Evolutionary conservation across 2,329 filamentous ascomycete species (phyloP).

Genomic region (Aspergillus piperis): DNA sequence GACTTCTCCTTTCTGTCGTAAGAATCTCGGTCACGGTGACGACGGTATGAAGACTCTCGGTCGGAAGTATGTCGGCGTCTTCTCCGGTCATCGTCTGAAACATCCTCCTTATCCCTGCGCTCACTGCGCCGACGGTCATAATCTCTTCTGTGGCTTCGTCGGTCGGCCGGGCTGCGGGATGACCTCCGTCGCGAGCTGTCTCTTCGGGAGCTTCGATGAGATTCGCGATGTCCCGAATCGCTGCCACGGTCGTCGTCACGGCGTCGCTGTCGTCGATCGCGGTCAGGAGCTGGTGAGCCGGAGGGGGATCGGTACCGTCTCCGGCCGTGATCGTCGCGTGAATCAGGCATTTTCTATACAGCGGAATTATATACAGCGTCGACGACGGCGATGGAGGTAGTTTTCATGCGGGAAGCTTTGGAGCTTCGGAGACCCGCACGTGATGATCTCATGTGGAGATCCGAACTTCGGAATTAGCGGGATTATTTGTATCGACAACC

Average conservation of each 20-base stretch:
- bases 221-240: slow-evolving; percentile 30
- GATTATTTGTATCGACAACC: not conserved
- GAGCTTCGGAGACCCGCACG: not conserved
- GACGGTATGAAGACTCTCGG: slow-evolving; percentile 29
- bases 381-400: not conserved
- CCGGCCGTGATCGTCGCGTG: slow-evolving; percentile 23
- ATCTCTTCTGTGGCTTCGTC: slow-evolving; percentile 24
- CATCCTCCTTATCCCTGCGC: slow-evolving; percentile 28
- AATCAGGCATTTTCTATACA: slow-evolving; percentile 28
- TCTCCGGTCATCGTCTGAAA: slow-evolving; percentile 29
- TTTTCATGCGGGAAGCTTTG: not conserved
- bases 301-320: slow-evolving; percentile 26
- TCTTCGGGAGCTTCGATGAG: slow-evolving; percentile 30
- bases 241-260: slow-evolving; percentile 22
- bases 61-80: slow-evolving; percentile 31
- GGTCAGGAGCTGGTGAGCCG: slow-evolving; percentile 22
- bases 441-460: not conserved
- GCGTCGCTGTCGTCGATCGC: slow-evolving; percentile 26
- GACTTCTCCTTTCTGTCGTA: slow-evolving; percentile 24
- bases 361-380: not conserved
- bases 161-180: slow-evolving; percentile 31
- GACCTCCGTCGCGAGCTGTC: slow-evolving; percentile 26
- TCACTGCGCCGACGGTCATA: slow-evolving; percentile 24
- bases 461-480: not conserved
- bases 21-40: slow-evolving; percentile 26